A percentile compares a stretch with the other conserved stretches of the same genome.
Conservation (phyloP, 2,329 filamentous ascomycete species). For the Aspergillus spinulosporus region DNA sequence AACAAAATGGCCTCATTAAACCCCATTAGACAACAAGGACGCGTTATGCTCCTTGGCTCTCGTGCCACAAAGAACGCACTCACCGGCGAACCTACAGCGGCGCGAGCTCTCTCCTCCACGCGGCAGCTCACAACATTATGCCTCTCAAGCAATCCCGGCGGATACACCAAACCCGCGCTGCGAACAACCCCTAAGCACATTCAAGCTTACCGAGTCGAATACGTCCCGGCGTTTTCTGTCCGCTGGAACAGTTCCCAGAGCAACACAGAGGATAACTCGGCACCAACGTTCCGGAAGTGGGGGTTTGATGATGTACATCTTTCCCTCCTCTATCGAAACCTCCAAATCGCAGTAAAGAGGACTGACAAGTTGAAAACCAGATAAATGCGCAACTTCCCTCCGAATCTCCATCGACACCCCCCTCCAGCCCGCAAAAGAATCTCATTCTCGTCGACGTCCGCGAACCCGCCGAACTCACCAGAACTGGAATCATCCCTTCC, state of each 20-base stretch:
- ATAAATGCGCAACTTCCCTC: constrained; percentile 39
- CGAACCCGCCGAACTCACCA: constrained; percentile 48
- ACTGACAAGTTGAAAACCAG: constrained; percentile 21
- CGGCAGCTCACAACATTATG: not conserved
- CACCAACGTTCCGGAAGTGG: constrained; percentile 28
- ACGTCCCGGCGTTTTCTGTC: no score
- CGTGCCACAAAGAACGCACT: constrained; percentile 9
- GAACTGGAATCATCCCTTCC: constrained; percentile 66
- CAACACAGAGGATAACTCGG: constrained; percentile 6
- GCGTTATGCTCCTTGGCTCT: constrained; percentile 9
- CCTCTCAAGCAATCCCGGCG: not conserved
- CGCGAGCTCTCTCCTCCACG: not conserved
- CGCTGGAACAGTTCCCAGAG: constrained; percentile 20
- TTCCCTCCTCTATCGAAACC: not conserved
- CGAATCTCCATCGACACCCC: constrained; percentile 16
- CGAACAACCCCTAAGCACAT: not conserved
- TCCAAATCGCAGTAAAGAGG: not conserved
- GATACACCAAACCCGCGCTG: not conserved
- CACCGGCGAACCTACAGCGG: not conserved
- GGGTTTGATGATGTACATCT: constrained; percentile 39
- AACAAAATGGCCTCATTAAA: constrained; percentile 16
- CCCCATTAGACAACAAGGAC: constrained; percentile 8
- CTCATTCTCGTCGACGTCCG: constrained; percentile 49
- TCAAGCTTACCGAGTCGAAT: not conserved
- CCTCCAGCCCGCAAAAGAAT: constrained; percentile 29